Conservation (phyloP, 768 basidiomycete genomes). For the Brasilioporus rufonigricans region DNA sequence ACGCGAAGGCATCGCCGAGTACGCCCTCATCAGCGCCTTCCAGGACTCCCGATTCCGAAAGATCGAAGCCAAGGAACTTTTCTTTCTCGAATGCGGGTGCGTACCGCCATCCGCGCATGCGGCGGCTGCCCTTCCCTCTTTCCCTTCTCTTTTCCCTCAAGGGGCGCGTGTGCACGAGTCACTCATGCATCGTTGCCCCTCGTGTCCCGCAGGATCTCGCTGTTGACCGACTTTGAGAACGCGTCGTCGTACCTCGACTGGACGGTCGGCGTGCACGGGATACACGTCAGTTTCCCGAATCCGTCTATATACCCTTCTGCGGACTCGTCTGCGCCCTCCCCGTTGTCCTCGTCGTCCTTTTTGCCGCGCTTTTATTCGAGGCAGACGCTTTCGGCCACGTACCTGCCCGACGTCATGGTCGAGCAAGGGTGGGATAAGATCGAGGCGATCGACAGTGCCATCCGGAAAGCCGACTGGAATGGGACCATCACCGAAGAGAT, state of each 20-base stretch:
- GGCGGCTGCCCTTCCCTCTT: neutral
- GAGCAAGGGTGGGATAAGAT: constrained; percentile 94
- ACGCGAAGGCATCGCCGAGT: constrained; percentile 77
- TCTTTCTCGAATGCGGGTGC: constrained; percentile 83
- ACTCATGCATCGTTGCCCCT: neutral
- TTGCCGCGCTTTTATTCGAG: constrained; percentile 54
- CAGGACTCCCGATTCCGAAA: constrained; percentile 82
- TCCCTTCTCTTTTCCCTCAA: neutral
- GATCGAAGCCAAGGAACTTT: constrained; percentile 75
- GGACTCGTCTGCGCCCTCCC: constrained; percentile 61
- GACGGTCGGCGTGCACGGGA: constrained; percentile 90
- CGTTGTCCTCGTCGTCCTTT: constrained; percentile 62
- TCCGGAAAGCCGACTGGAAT: constrained; percentile 90
- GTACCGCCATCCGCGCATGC: neutral
- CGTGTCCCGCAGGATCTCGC: constrained; percentile 62
- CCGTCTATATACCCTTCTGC: constrained; percentile 55
- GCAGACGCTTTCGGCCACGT: constrained; percentile 78
- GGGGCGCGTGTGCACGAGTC: neutral
- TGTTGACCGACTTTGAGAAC: constrained; percentile 92
- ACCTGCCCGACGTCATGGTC: constrained; percentile 88
- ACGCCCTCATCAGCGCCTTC: constrained; percentile 90
- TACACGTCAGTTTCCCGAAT: constrained; percentile 84
- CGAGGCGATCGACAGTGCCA: constrained; percentile 87
- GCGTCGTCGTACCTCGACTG: constrained; percentile 86
- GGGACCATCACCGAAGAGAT: constrained; percentile 81